Evolutionary conservation across 768 basidiomycete genomes (phyloP).

Genomic region (Amanita rubescens): DNA sequence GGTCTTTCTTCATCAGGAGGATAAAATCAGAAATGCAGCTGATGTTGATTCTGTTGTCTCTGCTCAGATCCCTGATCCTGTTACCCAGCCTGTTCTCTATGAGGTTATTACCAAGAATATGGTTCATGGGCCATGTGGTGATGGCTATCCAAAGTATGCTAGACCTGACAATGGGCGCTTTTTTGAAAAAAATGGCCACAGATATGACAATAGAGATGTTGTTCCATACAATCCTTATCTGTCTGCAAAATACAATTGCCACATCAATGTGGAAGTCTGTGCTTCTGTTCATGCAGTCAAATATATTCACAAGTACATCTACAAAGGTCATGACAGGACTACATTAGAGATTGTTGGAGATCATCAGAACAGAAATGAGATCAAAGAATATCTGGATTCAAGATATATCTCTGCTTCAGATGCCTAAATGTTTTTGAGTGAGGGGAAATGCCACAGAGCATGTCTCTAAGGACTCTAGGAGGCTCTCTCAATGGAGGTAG

Average conservation of each 20-base stretch:
- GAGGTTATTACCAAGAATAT: constrained; percentile 4
- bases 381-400: constrained; percentile 26
- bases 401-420: constrained; percentile 30
- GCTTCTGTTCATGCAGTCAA: constrained; percentile 31
- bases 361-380: constrained; percentile 26
- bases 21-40: constrained; percentile 9
- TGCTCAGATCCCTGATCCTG: constrained; percentile 30
- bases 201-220: constrained; percentile 30
- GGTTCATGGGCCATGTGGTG: background rate
- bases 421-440: too few relatives aligned
- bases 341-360: constrained; percentile 22
- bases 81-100: constrained; percentile 14
- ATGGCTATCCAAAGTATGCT: constrained; percentile 1
- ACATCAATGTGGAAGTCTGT: constrained; percentile 44
- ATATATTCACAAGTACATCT: constrained; percentile 42
- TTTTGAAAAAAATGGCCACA: background rate
- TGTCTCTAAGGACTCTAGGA: too few relatives aligned
- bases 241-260: constrained; percentile 28
- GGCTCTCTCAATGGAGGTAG: too few relatives aligned
- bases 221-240: constrained; percentile 35
- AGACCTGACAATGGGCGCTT: background rate
- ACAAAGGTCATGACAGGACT: constrained; percentile 39
- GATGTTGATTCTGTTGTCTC: constrained; percentile 29
- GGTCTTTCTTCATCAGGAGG: constrained; percentile 21
- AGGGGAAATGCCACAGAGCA: too few relatives aligned